Base-by-base conservation (phyloP, 2,329 filamentous ascomycete species). In the Ceratocystis colombiana region DNA sequence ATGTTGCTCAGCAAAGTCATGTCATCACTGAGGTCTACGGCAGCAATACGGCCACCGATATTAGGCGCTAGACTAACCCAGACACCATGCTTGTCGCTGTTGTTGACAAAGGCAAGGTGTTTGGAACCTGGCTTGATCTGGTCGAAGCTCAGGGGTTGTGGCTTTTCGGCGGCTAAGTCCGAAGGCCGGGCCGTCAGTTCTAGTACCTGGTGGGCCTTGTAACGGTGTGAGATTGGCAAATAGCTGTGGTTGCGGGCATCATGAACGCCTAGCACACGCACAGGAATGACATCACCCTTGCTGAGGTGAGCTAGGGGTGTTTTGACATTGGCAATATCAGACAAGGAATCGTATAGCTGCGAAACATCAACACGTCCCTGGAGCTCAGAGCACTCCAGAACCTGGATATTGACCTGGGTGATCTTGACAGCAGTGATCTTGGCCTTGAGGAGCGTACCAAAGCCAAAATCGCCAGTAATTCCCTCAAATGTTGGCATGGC, bases 341-440 rank as follows among this genome's bases (percentile, higher is more conserved):
- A 88, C 87, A 88, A 96, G 10, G 80, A 81, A 74, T 96, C 89
- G 73, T 96, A 99, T 12, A 92, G 77, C 74, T 97, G 90, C 0
- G 94, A 95, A 5, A 94, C 84, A 72, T 96, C 93, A 68, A 99
- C 86, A 20, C 94, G 89, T n/a, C 93, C 94, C 73, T 95, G 89
- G 7, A 96, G 81, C 70, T 91, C 90, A 17, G 76, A 71, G 45
- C 69, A 74, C 72, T 95, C 90, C 55, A 90, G 88, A 63, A 97
- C 81, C 70, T 89, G 84, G 5, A 99, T 90, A 70, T 97, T 97
- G 66, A 97, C 79, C 74, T 99, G 94, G 0, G 93, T 96, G 62
- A 87, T 87, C 75, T 96, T 96, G 72, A 96, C 79, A 0, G 90
- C 90, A n/a, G 84, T 83, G 57, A 99, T 84, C 71, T 82, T 87